phyloP scores from a whole-genome alignment of 805 yeast species.

The Kodamaea kakaduensis region DNA sequence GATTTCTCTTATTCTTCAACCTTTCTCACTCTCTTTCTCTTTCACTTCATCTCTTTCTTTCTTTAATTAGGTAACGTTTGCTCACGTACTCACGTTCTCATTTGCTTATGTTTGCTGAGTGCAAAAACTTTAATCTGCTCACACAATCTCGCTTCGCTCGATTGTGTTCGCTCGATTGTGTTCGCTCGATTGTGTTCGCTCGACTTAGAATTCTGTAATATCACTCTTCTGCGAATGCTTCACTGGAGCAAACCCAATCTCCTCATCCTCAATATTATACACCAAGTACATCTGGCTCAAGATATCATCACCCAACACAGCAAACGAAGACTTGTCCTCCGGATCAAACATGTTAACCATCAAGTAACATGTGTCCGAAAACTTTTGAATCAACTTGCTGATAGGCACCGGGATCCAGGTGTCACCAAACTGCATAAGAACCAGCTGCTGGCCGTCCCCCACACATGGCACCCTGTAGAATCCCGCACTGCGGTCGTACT shows the following conservation, averaged over 20 bases:
- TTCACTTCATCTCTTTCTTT: not conserved
- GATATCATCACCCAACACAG: slow-evolving; percentile 56
- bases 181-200: too few species aligned
- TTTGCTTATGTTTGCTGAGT: too few species aligned
- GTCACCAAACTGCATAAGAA: slow-evolving; percentile 7
- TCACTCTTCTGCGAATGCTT: slow-evolving; percentile 27
- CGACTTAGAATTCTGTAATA: slow-evolving; percentile 19
- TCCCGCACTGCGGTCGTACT: slow-evolving; percentile 5
- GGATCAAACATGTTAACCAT: slow-evolving; percentile 5
- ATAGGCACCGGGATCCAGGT: slow-evolving; percentile 7
- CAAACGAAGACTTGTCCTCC: not conserved
- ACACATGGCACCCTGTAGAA: slow-evolving; percentile 9
- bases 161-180: too few species aligned
- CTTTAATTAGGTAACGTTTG: too few species aligned
- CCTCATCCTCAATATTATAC: slow-evolving; percentile 53
- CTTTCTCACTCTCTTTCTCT: too few species aligned
- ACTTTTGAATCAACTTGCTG: slow-evolving; percentile 6
- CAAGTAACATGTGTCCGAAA: slow-evolving; percentile 8
- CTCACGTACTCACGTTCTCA: too few species aligned
- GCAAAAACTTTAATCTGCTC: too few species aligned
- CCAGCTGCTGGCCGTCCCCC: slow-evolving; percentile 2
- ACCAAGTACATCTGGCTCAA: slow-evolving; percentile 60
- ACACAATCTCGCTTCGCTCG: too few species aligned
- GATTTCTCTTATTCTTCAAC: not conserved
- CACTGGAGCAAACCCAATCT: slow-evolving; percentile 44